Evolutionary conservation across 1,284 basidiomycete species (phyloP).

Genomic region (Cryptococcus floricola): DNA sequence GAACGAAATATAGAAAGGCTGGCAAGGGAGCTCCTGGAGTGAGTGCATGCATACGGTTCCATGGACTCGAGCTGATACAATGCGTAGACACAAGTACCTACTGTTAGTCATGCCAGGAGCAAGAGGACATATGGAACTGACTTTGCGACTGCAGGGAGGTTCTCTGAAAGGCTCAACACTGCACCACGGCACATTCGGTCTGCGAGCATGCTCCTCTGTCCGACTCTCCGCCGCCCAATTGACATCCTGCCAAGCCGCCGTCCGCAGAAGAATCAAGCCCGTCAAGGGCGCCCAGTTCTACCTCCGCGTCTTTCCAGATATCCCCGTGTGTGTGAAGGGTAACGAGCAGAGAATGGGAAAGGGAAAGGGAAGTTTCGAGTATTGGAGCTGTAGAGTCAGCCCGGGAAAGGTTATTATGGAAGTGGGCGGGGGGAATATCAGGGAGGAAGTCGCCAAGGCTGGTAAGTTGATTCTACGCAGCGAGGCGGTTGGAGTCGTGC

Average conservation of each 20-base stretch:
- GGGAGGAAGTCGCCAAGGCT: slow-evolving; percentile 88
- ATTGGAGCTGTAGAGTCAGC: slow-evolving; percentile 91
- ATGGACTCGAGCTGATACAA: neutral
- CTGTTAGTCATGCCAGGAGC: neutral
- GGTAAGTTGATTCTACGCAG: slow-evolving; percentile 56
- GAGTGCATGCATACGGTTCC: neutral
- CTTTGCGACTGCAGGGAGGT: slow-evolving; percentile 58
- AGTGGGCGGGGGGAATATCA: slow-evolving; percentile 83
- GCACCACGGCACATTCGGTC: slow-evolving; percentile 79
- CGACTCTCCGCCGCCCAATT: slow-evolving; percentile 91
- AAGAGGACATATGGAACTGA: neutral
- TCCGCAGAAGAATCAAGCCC: slow-evolving; percentile 85
- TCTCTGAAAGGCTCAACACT: slow-evolving; percentile 92
- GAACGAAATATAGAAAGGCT: slow-evolving; percentile 75
- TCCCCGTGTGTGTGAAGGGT: slow-evolving; percentile 97
- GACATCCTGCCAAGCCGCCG: slow-evolving; percentile 76
- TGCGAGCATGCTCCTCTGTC: slow-evolving; percentile 78
- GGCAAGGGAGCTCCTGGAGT: slow-evolving; percentile 60
- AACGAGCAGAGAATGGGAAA: slow-evolving; percentile 99
- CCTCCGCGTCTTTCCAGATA: slow-evolving; percentile 90
- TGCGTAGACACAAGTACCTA: slow-evolving; percentile 18
- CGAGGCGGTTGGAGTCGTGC: neutral
- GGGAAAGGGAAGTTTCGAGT: slow-evolving; percentile 96
- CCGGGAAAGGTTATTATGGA: slow-evolving; percentile 94
- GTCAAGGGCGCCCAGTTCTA: slow-evolving; percentile 87